Base-by-base conservation (phyloP, 1,139 yeast genomes). In the Sugiyamaella paludigena region DNA sequence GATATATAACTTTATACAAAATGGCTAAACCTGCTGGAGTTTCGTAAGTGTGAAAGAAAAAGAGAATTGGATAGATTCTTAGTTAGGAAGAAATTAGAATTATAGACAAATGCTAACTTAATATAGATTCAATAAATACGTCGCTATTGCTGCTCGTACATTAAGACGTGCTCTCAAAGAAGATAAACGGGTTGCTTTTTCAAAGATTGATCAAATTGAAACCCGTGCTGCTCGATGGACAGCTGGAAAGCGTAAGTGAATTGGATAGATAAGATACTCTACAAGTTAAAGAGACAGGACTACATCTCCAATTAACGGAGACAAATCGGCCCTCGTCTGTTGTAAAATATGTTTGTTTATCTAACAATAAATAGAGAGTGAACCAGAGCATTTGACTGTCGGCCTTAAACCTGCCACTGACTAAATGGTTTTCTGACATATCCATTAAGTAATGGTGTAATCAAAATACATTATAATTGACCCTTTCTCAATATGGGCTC, bases 111-210 rank as follows among this genome's bases (percentile, higher is more conserved):
- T n/a, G n/a, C 24, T 15, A 29, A 36, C 29, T 52, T 28, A 41
- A 15, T 27, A 7, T 42, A 79, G 83, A 60, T 82, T 85, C 77
- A 87, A 87, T 86, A 87, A 84, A 72, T 92, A 92, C 73, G 78
- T 91, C 72, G 81, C 96, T 62, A 80, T 92, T 67, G 87, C 96
- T 63, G 96, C 97, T 68, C 83, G 82, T 70, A 80, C 95, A 56
- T 80, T 88, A 66, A 89, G 98, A 77, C 77, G 79, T 63, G 84
- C 97, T 48, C 81, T 92, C 70, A 92, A 92, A 79, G 84, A 91
- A 60, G 96, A 91, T 65, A 71, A 81, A 70, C 87, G 86, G 71
- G 84, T 80, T 57, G 79, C 76, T 59, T 87, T 84, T 60, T 87
- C 84, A 64, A 78, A 79, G 72, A 87, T 95, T 77, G 85, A 84